Evolutionary conservation across 192 early-diverging fungal species (phyloP).

Genomic region (Gigaspora rosea): DNA sequence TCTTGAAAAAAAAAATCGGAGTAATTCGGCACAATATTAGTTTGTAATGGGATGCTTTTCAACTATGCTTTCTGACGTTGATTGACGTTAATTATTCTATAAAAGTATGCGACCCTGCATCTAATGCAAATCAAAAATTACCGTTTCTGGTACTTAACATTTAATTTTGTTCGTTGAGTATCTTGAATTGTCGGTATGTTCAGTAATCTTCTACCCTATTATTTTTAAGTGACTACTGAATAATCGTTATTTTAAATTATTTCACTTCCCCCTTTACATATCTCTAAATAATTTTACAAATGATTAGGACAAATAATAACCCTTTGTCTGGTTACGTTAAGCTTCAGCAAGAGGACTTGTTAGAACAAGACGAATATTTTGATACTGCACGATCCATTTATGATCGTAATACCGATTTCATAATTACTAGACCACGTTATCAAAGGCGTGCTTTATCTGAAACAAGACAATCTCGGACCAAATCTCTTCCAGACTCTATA

Average conservation of each 20-base stretch:
- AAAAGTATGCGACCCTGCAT: no score
- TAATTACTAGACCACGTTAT: neutral
- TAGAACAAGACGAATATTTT: neutral
- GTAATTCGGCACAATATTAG: no score
- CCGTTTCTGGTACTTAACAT: no score
- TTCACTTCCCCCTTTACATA: neutral
- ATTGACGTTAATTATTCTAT: no score
- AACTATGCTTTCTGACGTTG: no score
- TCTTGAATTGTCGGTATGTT: no score
- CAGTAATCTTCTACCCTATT: no score
- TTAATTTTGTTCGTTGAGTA: no score
- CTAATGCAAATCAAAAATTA: no score
- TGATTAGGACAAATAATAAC: constrained; percentile 11
- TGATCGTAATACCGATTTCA: constrained; percentile 1
- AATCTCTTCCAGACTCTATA: neutral
- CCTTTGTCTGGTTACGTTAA: constrained; percentile 2
- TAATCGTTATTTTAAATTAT: neutral
- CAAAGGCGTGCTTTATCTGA: constrained; percentile 14
- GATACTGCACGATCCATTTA: neutral
- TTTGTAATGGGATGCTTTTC: no score
- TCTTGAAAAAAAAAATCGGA: neutral
- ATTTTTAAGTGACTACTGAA: no score
- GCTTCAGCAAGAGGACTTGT: neutral
- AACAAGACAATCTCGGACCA: neutral
- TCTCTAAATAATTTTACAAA: neutral